Evolutionary conservation across 169 alveolate species (phyloP).

Genomic region (Plasmodium falciparum): DNA sequence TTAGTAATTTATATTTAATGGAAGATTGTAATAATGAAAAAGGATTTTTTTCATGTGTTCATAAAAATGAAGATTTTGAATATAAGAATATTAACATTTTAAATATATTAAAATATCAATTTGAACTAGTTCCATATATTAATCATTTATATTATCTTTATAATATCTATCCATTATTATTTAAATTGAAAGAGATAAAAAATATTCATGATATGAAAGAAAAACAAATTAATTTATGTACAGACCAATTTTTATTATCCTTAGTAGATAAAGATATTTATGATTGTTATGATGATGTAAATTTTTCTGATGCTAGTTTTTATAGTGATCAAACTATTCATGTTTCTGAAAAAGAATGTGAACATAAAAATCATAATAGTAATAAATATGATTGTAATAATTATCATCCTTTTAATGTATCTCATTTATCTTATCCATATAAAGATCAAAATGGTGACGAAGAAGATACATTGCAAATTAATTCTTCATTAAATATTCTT

Average conservation of each 20-base stretch:
- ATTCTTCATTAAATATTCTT: slow-evolving; percentile 7
- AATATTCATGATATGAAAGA: slow-evolving; percentile 30
- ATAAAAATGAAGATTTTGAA: slow-evolving; percentile 16
- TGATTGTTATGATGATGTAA: background rate
- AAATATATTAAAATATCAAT: slow-evolving; percentile 31
- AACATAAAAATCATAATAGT: background rate
- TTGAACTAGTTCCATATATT: slow-evolving; percentile 17
- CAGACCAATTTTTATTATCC: slow-evolving; percentile 12
- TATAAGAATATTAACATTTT: slow-evolving; percentile 12
- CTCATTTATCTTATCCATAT: background rate
- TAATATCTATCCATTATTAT: slow-evolving; percentile 19
- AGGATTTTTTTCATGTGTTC: background rate
- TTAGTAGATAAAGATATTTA: slow-evolving; percentile 29
- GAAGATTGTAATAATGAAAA: slow-evolving; percentile 3
- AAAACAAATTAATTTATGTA: background rate
- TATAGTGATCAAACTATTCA: slow-evolving; percentile 32
- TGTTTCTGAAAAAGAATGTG: slow-evolving; percentile 1
- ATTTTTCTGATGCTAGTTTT: slow-evolving; percentile 58
- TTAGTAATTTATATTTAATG: slow-evolving; percentile 32
- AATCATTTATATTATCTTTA: slow-evolving; percentile 48
- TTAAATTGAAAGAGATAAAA: slow-evolving; percentile 33
- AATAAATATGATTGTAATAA: background rate
- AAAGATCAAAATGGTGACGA: slow-evolving; percentile 4
- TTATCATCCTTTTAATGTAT: slow-evolving; percentile 9
- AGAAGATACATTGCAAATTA: background rate